Evolutionary conservation across 306 rosid genomes (phyloP).

Genomic region (Purshia tridentata): DNA sequence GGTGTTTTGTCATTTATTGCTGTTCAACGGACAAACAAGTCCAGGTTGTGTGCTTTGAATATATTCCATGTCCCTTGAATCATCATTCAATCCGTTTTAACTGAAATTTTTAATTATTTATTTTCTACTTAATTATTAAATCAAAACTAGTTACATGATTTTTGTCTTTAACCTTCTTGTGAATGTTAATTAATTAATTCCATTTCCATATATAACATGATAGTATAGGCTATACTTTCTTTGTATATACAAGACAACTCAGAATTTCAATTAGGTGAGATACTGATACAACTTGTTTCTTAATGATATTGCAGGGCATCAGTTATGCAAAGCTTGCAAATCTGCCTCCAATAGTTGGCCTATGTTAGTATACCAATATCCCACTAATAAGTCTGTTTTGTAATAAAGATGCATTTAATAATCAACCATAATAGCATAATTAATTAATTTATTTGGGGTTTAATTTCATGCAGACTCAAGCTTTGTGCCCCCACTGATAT

Average conservation of each 20-base stretch:
- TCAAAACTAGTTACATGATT: not conserved
- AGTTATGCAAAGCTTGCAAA: slow-evolving; percentile 98
- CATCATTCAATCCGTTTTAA: not conserved
- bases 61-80: not conserved
- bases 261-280: not conserved
- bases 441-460: slow-evolving; percentile 1
- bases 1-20: not conserved
- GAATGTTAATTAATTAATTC: not conserved
- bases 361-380: slow-evolving; percentile 56
- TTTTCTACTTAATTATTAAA: too few species aligned
- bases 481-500: slow-evolving; percentile 90
- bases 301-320: slow-evolving; percentile 65
- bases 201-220: not conserved
- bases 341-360: slow-evolving; percentile 91
- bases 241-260: not conserved
- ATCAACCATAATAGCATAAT: not conserved
- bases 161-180: not conserved
- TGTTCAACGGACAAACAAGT: not conserved
- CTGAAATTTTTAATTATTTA: not conserved
- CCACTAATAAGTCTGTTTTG: not conserved
- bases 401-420: too few species aligned
- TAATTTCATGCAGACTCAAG: slow-evolving; percentile 77
- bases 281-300: not conserved
- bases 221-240: too few species aligned
- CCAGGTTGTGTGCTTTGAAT: slow-evolving; percentile 7